Conservation (phyloP, 495 filamentous ascomycete species). For the Penicillium roqueforti region DNA sequence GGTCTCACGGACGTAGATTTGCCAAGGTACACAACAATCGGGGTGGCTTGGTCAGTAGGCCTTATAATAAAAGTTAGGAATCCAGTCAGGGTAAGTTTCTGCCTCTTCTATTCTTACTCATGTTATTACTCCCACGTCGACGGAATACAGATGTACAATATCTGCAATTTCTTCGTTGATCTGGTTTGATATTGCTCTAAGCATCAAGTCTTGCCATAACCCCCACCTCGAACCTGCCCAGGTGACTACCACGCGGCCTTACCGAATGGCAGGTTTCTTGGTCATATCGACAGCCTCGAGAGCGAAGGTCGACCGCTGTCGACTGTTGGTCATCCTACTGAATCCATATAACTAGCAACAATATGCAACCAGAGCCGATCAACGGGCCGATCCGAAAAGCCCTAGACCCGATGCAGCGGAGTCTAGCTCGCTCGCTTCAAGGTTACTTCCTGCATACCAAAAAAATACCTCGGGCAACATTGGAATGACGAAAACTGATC, state of each 20-base stretch:
- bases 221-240: neutral
- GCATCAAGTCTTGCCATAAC: neutral
- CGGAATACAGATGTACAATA: neutral
- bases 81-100: neutral
- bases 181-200: neutral
- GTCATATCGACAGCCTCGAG: neutral
- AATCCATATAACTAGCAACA: neutral
- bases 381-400: conserved; percentile 8
- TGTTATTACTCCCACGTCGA: neutral
- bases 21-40: neutral
- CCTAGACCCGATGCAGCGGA: conserved; percentile 10
- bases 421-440: neutral
- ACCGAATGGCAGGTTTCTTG: neutral
- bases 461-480: neutral
- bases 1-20: neutral
- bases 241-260: neutral
- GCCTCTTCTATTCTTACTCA: neutral
- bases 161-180: neutral
- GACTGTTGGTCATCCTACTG: neutral
- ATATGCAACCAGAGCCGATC: conserved; percentile 3
- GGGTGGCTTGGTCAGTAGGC: neutral
- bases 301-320: neutral
- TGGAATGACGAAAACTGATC: conserved; percentile 30
- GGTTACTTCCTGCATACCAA: neutral
- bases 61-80: neutral